Evolutionary conservation across 192 early-diverging fungal genomes (phyloP), one percentile per base, ranked within the genome.

Genomic region (Coemansia sp.): DNA sequence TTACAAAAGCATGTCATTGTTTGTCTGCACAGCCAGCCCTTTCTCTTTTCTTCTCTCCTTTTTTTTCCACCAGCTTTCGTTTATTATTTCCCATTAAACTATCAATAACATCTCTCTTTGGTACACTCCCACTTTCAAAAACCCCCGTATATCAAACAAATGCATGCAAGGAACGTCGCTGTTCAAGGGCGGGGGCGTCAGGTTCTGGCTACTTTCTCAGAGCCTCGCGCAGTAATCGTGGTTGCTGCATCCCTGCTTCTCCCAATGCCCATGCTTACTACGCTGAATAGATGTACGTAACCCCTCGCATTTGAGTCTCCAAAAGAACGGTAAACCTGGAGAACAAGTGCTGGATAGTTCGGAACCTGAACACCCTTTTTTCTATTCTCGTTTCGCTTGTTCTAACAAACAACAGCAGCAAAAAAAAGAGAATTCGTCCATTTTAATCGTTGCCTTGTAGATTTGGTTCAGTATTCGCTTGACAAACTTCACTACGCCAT

Each of bases 401-500:
- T 69, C 14, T 61, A 18, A 12, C 16, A 72, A 72, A 30, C 30
- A 30, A 30, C 30, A 30, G 3, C 30, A 30, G 1, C 30, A 30
- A 3, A 30, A 30, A 30, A 3, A 30, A 30, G 3, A 3, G 30
- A 30, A 30, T 3, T 30, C 30, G 30, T 30, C 30, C 3, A 3
- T 30, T 30, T 30, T 30, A 30, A 30, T 30, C 30, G 30, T 30
- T 30, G 30, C 30, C 30, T 30, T 30, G 64, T 82, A 82, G 79
- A 55, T 63, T 30, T 65, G 6, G 30, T 62, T 26, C 69, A 77
- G 46, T 78, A 77, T 44, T 68, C 81, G 48, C 69, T 83, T 34
- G 81, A 83, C 63, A 68, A 69, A 30, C 65, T 83, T 38, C 81
- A 83, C 48, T 78, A 77, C 48, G 60, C 60, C 20, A 67, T 83